Evolutionary conservation across 2,329 filamentous ascomycete genomes (phyloP), one percentile per base, ranked within the genome.

Genomic region (Lojkania enalia): DNA sequence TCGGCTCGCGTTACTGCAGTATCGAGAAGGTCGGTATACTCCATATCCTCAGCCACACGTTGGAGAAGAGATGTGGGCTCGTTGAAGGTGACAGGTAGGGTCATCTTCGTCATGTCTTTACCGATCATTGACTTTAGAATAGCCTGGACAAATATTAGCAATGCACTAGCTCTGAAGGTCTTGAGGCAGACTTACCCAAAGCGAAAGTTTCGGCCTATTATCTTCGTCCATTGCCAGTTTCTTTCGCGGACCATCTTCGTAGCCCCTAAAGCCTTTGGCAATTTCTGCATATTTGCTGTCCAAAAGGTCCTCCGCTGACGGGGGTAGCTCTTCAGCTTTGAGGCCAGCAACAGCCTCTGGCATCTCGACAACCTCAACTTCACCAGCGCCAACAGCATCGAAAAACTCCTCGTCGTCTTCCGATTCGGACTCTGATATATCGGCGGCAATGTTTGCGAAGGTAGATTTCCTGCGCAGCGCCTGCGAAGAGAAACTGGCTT

Each of bases 61-160:
- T 97, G 94, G 6, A 99, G 80, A 11, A 99, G 77, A 4, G 94
- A 97, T 0, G 94, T 99, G 0, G 94, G 94, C 71, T 99, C 94
- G 72, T 99, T 99, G 77, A 99, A 97, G 0, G 94, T 96, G 2
- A 99, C 94, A 0, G 94, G 94, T 15, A 99, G 76, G 0, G 94
- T 97, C 92, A 99, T 99, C 76, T 95, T 97, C 27, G 94, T 97
- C 94, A 99, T 97, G 66, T 99, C 94, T 70, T 99, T 97, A 52
- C 94, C 94, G 71, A 99, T 96, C 94, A 99, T 97, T 16, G 92
- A 97, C 75, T 97, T 99, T 52, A 99, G 76, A 58, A 99, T 96
- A 55, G 87, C 87, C 91, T 96, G 54, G 1, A 18, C 20, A 1
- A 25, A 9, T 7, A 53, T 72, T 48, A 72, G 66, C 4, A 13